Evolutionary conservation across 2,329 filamentous ascomycete species (phyloP).

Genomic region (Colletotrichum shisoi): DNA sequence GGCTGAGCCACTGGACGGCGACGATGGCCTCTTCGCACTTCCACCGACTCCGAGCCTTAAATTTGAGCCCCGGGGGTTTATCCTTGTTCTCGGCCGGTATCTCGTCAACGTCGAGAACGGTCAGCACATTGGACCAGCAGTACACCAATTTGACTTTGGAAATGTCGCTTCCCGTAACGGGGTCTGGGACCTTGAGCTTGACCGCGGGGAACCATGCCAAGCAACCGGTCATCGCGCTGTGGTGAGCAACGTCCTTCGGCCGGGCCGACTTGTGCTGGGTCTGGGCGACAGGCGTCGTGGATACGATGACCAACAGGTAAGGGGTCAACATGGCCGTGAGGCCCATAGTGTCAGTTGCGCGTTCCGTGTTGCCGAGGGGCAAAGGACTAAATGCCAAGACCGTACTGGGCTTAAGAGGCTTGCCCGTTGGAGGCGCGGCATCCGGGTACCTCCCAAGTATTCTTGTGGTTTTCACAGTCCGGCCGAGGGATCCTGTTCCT

Average conservation of each 20-base stretch:
- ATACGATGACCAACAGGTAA: conserved; percentile 94
- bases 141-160: conserved; percentile 91
- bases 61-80: conserved; percentile 79
- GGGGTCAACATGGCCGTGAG: conserved; percentile 95
- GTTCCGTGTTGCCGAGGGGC: conserved; percentile 92
- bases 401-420: conserved; percentile 86
- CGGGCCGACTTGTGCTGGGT: conserved; percentile 93
- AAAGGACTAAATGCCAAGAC: conserved; percentile 90
- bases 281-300: conserved; percentile 93
- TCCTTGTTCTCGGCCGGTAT: conserved; percentile 72
- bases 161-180: conserved; percentile 70
- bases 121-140: conserved; percentile 98
- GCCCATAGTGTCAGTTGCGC: conserved; percentile 84
- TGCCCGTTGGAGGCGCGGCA: conserved; percentile 66
- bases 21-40: conserved; percentile 94
- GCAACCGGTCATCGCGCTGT: conserved; percentile 91
- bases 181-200: conserved; percentile 80
- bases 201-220: conserved; percentile 98
- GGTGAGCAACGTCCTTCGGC: conserved; percentile 88
- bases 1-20: conserved; percentile 94
- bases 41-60: conserved; percentile 86
- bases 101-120: conserved; percentile 87
- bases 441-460: conserved; percentile 92
- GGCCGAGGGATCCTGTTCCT: conserved; percentile 84
- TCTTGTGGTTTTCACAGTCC: conserved; percentile 86